Evolutionary conservation across 441 rosid species (phyloP), one percentile per base, ranked within the genome.

Genomic region (Flueggea neowawraea): DNA sequence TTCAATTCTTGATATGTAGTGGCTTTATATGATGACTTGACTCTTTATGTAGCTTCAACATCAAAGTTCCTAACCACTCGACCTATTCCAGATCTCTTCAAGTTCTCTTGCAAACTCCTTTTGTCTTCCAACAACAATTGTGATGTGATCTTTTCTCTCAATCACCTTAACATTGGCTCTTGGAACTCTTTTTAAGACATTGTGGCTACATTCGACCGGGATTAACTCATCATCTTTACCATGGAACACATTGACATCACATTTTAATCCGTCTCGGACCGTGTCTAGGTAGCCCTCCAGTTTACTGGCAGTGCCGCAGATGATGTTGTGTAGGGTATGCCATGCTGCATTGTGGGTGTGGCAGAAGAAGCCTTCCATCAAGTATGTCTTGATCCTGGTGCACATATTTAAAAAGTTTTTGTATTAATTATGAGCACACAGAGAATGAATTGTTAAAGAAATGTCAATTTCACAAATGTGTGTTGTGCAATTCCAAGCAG

Each of bases 291-390:
- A 95, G 31, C 68, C 69, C 7, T 91, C 97, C 3, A 95, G 87
- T 74, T 85, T 91, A 75, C 87, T 76, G 43, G 91, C 97, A 7
- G 88, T 79, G 32, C 99, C 99, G 63, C 86, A 91, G 14, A 95
- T 86, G 47, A 91, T 83, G 82, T 95, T 95, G 92, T 95, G 99
- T 44, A 95, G 82, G 2, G 97, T 89, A 70, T 95, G 97, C 99
- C 99, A 95, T 2, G 97, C 92, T 2, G 96, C 92, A 8, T 86
- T 87, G 56, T 91, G 97, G 22, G 97, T 89, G 80, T 95, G 99
- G 82, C 96, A 85, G 69, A 80, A 84, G 69, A 91, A 95, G 6
- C 97, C 99, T 75, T 91, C 99, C 12, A 89, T 61, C 78, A 95
- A 74, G 73, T 77, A 95, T 36, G 95, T 87, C 73, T 81, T 82